phyloP scores from a whole-genome alignment of 2,329 filamentous ascomycete species.

The Fusarium falciforme region DNA sequence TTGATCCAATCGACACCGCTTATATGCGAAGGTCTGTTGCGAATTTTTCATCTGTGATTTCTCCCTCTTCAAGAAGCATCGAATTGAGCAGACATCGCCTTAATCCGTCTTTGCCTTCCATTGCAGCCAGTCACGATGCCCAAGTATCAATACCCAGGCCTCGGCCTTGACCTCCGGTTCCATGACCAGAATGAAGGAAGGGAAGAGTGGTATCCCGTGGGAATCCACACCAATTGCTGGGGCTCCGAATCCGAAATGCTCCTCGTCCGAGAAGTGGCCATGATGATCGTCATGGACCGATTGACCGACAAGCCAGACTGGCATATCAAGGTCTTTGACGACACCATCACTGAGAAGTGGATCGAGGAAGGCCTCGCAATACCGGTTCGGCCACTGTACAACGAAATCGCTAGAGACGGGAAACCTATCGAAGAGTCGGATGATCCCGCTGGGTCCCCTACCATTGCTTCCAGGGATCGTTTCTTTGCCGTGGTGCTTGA shows the following conservation, averaged over 20 bases:
- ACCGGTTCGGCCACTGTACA: constrained; percentile 5
- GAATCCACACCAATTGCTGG: accelerated
- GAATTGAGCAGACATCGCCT: not conserved
- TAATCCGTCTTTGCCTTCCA: not conserved
- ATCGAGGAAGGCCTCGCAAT: constrained; percentile 27
- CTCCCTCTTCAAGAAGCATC: not conserved
- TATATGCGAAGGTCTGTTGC: not conserved
- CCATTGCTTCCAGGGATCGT: not conserved
- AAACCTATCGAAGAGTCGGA: not conserved
- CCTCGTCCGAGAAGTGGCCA: constrained; percentile 31
- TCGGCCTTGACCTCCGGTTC: constrained; percentile 7
- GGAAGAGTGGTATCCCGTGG: not conserved
- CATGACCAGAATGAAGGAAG: accelerated
- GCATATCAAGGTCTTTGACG: constrained; percentile 38
- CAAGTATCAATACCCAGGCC: constrained; percentile 9
- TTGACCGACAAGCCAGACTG: constrained; percentile 44
- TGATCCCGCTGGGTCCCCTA: not conserved
- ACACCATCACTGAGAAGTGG: constrained; percentile 12
- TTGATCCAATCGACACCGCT: not conserved
- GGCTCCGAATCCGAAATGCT: constrained; percentile 9
- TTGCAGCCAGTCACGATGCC: not conserved
- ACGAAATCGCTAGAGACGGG: constrained; percentile 5
- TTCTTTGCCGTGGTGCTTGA: not conserved
- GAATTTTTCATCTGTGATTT: not conserved
- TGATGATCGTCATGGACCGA: constrained; percentile 44